Percentiles rank a stretch among this genome's conserved stretches.
Conservation (phyloP, 352 stramenopile genomes). For the Pythium coloratum region DNA sequence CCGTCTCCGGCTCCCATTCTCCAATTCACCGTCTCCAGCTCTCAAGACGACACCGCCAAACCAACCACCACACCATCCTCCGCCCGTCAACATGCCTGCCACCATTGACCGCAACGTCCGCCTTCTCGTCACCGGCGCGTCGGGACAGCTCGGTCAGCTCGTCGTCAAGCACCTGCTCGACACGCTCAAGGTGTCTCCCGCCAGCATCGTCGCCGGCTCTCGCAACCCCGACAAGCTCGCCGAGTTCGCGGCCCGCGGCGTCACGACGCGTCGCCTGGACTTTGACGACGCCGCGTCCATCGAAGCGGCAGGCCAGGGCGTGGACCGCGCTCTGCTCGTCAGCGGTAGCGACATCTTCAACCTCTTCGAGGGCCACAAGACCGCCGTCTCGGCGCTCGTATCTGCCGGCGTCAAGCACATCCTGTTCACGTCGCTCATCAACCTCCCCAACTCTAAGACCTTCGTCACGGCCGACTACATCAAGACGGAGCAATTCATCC, state of each 20-base stretch:
- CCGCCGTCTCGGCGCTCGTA: conserved; percentile 12
- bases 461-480: conserved; percentile 6
- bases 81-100: conserved; percentile 6
- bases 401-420: conserved; percentile 24
- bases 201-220: conserved; percentile 25
- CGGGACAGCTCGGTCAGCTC: conserved; percentile 23
- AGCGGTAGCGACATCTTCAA: conserved; percentile 11
- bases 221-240: conserved; percentile 22
- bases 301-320: conserved; percentile 16
- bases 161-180: conserved; percentile 27
- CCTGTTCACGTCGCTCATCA: conserved; percentile 24
- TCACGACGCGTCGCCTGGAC: conserved; percentile 15
- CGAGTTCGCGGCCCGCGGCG: conserved; percentile 13
- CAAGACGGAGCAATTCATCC: conserved; percentile 16
- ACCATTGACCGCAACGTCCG: conserved; percentile 12
- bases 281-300: conserved; percentile 19
- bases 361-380: conserved; percentile 4
- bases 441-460: conserved; percentile 10
- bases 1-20: too few relatives aligned
- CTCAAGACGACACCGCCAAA: neutral
- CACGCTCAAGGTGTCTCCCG: conserved; percentile 26
- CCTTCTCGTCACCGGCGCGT: conserved; percentile 31
- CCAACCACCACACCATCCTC: too few relatives aligned
- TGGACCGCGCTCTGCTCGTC: conserved; percentile 25
- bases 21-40: neutral